These are phyloP conservation scores for Acmispon strigosus DNA, from an alignment of 306 rosid species.

Conservation along the genomic window DNA sequence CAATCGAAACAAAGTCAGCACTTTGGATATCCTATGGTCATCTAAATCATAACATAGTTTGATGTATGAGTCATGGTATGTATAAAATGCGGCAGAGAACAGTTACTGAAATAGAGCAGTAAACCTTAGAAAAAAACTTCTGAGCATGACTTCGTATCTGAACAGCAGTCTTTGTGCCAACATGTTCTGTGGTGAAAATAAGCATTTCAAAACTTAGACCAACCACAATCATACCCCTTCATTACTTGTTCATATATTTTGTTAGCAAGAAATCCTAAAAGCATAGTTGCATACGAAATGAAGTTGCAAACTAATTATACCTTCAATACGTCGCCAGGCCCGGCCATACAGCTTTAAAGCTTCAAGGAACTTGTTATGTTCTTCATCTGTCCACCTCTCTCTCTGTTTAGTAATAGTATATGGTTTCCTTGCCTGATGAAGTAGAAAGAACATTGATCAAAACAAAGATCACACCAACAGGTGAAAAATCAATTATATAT, in stretches of 20 bases:
- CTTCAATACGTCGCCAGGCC: slow-evolving; percentile 84
- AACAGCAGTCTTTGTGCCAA: slow-evolving; percentile 84
- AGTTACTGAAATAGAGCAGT: slow-evolving; percentile 36
- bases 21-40: slow-evolving; percentile 19
- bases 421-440: slow-evolving; percentile 60
- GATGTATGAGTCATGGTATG: not conserved
- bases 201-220: slow-evolving; percentile 15
- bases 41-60: slow-evolving; percentile 17
- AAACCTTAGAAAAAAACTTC: slow-evolving; percentile 85
- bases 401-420: slow-evolving; percentile 81
- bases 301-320: slow-evolving; percentile 20
- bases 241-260: not conserved
- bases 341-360: slow-evolving; percentile 79
- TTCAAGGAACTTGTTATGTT: slow-evolving; percentile 75
- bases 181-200: slow-evolving; percentile 48
- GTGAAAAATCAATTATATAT: not conserved
- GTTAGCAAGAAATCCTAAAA: not conserved
- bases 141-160: slow-evolving; percentile 97
- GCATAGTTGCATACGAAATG: not conserved
- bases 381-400: slow-evolving; percentile 86
- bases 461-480: not conserved
- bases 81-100: slow-evolving; percentile 22
- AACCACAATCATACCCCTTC: slow-evolving; percentile 1
- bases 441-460: not conserved
- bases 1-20: slow-evolving; percentile 1